These are phyloP conservation scores for Xylaria palmicola DNA, from an alignment of 495 filamentous ascomycete species.

Conservation along the genomic window DNA sequence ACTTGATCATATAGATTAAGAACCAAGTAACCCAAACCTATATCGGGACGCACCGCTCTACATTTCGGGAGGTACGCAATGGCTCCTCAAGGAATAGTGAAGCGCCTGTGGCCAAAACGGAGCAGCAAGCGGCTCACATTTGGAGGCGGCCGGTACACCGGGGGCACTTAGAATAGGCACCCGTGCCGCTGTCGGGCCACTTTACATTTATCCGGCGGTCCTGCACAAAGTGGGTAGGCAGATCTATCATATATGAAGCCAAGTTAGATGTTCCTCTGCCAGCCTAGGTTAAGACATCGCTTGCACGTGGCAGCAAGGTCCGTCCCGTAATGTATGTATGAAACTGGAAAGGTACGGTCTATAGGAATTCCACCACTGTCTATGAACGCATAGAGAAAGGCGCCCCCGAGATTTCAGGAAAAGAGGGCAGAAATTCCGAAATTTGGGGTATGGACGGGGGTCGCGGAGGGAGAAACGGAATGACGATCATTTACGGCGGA, in stretches of 20 bases:
- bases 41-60: too few relatives aligned
- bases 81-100: too few relatives aligned
- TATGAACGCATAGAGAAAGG: neutral
- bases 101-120: too few relatives aligned
- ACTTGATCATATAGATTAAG: too few relatives aligned
- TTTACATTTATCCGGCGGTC: constrained; percentile 9
- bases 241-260: neutral
- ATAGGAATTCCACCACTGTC: neutral
- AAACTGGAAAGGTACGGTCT: neutral
- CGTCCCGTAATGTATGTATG: neutral
- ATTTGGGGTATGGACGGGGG: constrained; percentile 8
- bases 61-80: too few relatives aligned
- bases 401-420: neutral
- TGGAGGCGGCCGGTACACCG: too few relatives aligned
- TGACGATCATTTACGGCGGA: constrained; percentile 11
- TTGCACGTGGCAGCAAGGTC: neutral
- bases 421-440: constrained; percentile 15
- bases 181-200: too few relatives aligned
- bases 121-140: too few relatives aligned
- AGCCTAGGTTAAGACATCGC: neutral
- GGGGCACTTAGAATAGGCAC: too few relatives aligned
- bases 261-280: neutral
- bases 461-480: neutral
- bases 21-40: too few relatives aligned
- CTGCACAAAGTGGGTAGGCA: neutral